Base-by-base conservation (phyloP, 1,139 yeast genomes). In the Nadsonia starkeyi-henricii region DNA sequence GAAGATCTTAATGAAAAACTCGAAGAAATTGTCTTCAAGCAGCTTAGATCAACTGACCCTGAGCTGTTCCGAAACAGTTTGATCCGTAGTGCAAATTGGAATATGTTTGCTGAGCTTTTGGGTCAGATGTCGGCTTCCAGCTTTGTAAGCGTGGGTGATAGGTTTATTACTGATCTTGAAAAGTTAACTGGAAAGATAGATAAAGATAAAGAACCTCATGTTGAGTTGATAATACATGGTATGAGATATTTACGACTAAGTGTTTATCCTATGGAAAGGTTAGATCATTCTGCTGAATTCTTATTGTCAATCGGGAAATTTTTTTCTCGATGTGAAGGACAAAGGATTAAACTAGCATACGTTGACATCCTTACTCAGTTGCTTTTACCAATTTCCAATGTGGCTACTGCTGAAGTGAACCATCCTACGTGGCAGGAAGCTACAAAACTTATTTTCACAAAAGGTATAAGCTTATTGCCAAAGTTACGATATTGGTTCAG, bases 371-470 rank as follows among this genome's bases (percentile, higher is more conserved):
- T 89, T 43, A 74, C 83, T 48, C 81, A 77, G 51, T 72, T 93
- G 42, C 65, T 93, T 2, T 66, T 85, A 44, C 95, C 97, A 0
- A 66, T 91, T 42, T 95, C 96, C 0, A 93, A 86, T 19, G 72
- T 77, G 1, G 73, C 89, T 37, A 85, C 96, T 0, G 98, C 96
- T 0, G 99, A 93, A 62, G 88, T 88, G 0, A 91, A 93, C 59
- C 95, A 88, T 62, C 98, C 98, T 2, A 79, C 84, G 0, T 93
- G 98, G 99, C 81, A 82, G 0, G 84, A 79, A 47, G 93, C 96
- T 0, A 75, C 86, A 49, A 76, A 75, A 36, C 65, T 70, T 19
- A 75, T 88, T 2, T 82, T 75, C 60, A 64, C 73, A 15, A 74
- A 74, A 51, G 78, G 82, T 1, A 63, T 71, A 33, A 65, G 62